These are phyloP conservation scores for Uromyces viciae-fabae DNA, from an alignment of 1,284 basidiomycete genomes.

Conservation along the genomic window DNA sequence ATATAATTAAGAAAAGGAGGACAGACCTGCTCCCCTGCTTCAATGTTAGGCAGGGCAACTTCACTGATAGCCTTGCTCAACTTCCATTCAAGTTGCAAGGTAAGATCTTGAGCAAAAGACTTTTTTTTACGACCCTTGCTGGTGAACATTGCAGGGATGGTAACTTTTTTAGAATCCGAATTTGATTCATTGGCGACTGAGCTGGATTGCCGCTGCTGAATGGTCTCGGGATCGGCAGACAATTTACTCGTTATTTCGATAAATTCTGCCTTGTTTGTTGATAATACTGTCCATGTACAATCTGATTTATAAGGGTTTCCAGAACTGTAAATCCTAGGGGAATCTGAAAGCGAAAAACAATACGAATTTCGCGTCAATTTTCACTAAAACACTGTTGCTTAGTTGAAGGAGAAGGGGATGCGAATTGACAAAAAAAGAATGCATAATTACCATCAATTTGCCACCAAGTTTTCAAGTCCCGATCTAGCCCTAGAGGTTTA, in stretches of 20 bases:
- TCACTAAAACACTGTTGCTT: no score
- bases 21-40: constrained; percentile 35
- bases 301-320: constrained; percentile 36
- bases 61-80: constrained; percentile 25
- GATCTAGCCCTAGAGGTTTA: constrained; percentile 34
- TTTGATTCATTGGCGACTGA: not conserved
- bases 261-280: constrained; percentile 27
- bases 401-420: not conserved
- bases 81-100: constrained; percentile 23
- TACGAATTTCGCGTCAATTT: no score
- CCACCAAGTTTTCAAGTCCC: constrained; percentile 41
- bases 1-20: not conserved
- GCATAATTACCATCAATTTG: constrained; percentile 43
- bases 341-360: constrained; percentile 19
- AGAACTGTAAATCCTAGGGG: constrained; percentile 38
- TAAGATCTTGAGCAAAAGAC: not conserved
- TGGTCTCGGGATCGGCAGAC: not conserved
- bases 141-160: constrained; percentile 30
- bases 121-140: constrained; percentile 16
- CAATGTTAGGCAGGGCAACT: constrained; percentile 30
- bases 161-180: not conserved
- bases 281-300: constrained; percentile 30
- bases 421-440: not conserved
- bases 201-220: not conserved
- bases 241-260: constrained; percentile 1